These are phyloP conservation scores for Phlyctochytrium arcticum DNA, from an alignment of 192 early-diverging fungal genomes.

Conservation along the genomic window DNA sequence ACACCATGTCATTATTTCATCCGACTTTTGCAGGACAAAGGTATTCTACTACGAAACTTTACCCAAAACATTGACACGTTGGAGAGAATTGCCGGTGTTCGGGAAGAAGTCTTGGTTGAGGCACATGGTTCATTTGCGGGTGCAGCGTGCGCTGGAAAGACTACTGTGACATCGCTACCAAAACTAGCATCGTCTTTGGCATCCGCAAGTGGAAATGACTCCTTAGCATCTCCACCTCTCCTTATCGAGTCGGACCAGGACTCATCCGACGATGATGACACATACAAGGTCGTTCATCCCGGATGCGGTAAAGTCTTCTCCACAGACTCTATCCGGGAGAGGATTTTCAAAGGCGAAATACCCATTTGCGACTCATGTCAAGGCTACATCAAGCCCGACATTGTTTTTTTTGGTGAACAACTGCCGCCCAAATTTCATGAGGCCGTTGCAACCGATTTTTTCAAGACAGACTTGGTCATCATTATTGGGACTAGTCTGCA, in stretches of 20 bases:
- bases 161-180: constrained; percentile 29
- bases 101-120: constrained; percentile 64
- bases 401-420: constrained; percentile 93
- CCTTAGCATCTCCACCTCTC: no score
- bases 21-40: constrained; percentile 64
- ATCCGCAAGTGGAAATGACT: not conserved
- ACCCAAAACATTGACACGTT: constrained; percentile 98
- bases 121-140: constrained; percentile 92
- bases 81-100: constrained; percentile 79
- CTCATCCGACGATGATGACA: not conserved
- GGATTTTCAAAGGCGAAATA: constrained; percentile 44
- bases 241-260: not conserved
- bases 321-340: constrained; percentile 19
- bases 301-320: constrained; percentile 24
- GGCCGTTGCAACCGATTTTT: constrained; percentile 63
- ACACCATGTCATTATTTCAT: constrained; percentile 89
- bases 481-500: constrained; percentile 90
- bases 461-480: constrained; percentile 77
- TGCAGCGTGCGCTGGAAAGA: constrained; percentile 72
- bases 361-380: constrained; percentile 68
- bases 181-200: not conserved
- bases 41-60: constrained; percentile 73
- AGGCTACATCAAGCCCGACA: constrained; percentile 85
- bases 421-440: constrained; percentile 75
- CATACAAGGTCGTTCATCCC: constrained; percentile 2